Evolutionary conservation across 2,329 filamentous ascomycete species (phyloP), one percentile per base, ranked within the genome.

Genomic region (Aspergillus ustus): DNA sequence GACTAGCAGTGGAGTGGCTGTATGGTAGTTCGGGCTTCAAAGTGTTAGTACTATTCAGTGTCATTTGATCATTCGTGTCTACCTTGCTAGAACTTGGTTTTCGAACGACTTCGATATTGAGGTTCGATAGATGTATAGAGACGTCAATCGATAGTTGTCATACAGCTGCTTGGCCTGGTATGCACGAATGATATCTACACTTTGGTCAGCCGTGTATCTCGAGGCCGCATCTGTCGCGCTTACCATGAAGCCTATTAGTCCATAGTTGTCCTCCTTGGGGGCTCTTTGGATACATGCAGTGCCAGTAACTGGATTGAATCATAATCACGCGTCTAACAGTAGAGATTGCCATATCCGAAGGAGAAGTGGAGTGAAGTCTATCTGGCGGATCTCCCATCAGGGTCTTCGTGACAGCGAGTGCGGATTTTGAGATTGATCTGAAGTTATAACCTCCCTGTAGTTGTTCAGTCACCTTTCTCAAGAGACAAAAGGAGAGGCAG

Each of bases 341-440:
- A 34, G 82, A 78, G 2, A 88, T 79, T n/a, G 83, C 86, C 45
- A 77, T 73, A 8, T 78, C 75, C 0, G 84, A 84, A 2, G 85
- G 79, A 7, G 77, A 71, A 1, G 80, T 78, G 7, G 79, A 75
- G 52, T 75, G 75, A 15, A 88, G 74, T 55, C 85, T 81, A 60
- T 88, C 87, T 2, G 95, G 95, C 11, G 94, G 92, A 71, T 99
- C 93, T 22, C 95, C 93, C 93, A 99, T 98, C 49, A 99, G 83
- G 0, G 94, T 97, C 62, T 89, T 88, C 1, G 92, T 95, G 1
- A 99, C 95, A 2, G 94, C 92, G 4, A 97, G 84, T 1, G 95
- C 93, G 4, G 95, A 98, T 60, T 91, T 89, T 0, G 95, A 96
- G 61, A 99, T 99, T 0, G 95, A 95, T 52, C 88, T 83, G 25